Evolutionary conservation across 192 early-diverging fungal species (phyloP).

Genomic region (Gryganskiella cystojenkinii): DNA sequence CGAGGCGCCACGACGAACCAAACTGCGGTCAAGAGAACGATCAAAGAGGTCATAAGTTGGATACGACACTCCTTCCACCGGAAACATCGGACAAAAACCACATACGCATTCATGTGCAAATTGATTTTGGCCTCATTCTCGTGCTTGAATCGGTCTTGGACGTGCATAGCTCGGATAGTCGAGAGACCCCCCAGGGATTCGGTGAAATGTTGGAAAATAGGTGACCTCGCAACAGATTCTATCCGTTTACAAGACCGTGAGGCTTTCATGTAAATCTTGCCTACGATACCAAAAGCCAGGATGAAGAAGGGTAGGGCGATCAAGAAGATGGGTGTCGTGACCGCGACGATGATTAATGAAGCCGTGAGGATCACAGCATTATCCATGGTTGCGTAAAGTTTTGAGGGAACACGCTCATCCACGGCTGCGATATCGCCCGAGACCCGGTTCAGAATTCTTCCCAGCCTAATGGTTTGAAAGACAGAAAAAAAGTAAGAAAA

Average conservation of each 20-base stretch:
- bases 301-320: constrained; percentile 62
- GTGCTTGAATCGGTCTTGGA: constrained; percentile 67
- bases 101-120: constrained; percentile 76
- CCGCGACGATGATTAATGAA: constrained; percentile 54
- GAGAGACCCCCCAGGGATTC: constrained; percentile 77
- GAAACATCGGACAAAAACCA: constrained; percentile 74
- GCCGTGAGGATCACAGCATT: constrained; percentile 38
- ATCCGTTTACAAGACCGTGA: constrained; percentile 86
- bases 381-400: constrained; percentile 54
- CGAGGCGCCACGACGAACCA: constrained; percentile 73
- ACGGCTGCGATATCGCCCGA: constrained; percentile 87
- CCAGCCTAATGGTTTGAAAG: constrained; percentile 60
- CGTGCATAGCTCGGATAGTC: constrained; percentile 84
- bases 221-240: constrained; percentile 82
- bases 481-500: too few relatives aligned
- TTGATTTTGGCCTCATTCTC: constrained; percentile 69
- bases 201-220: constrained; percentile 82
- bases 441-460: constrained; percentile 91
- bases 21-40: constrained; percentile 83
- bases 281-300: constrained; percentile 59
- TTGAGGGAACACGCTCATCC: constrained; percentile 73
- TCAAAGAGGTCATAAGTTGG: constrained; percentile 81
- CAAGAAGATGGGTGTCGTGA: constrained; percentile 57
- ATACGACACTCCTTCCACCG: constrained; percentile 81
- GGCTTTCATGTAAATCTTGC: constrained; percentile 72